phyloP scores from a whole-genome alignment of 108 stramenopile genomes.

The Cyclotella atomus region DNA sequence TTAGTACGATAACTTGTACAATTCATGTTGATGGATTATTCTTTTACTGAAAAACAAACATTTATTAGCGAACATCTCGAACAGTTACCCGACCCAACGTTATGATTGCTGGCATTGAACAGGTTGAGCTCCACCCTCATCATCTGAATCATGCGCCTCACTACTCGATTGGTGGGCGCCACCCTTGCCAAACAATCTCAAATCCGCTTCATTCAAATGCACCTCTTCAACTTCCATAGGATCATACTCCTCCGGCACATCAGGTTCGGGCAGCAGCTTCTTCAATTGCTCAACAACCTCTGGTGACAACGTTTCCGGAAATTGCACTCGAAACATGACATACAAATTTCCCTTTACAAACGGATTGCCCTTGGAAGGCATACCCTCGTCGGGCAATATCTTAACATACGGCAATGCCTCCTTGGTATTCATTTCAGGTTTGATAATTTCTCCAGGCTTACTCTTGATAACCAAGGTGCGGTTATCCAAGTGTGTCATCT shows the following conservation, averaged over 20 bases:
- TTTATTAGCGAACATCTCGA: neutral
- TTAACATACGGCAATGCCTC: conserved; percentile 87
- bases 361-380: conserved; percentile 94
- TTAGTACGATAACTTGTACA: neutral
- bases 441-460: conserved; percentile 80
- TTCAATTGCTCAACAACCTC: conserved; percentile 63
- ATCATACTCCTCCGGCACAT: conserved; percentile 80
- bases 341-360: conserved; percentile 93
- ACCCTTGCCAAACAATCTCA: conserved; percentile 91
- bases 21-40: neutral
- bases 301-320: conserved; percentile 74
- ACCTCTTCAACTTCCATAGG: conserved; percentile 90
- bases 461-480: conserved; percentile 65
- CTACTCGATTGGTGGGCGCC: conserved; percentile 54
- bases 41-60: neutral
- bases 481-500: conserved; percentile 79
- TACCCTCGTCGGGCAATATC: conserved; percentile 91
- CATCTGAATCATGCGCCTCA: conserved; percentile 84
- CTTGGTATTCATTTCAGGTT: conserved; percentile 75
- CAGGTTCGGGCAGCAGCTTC: conserved; percentile 72
- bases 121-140: conserved; percentile 69
- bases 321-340: conserved; percentile 90
- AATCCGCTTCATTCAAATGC: conserved; percentile 81
- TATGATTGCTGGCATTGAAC: conserved; percentile 95
- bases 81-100: neutral